Evolutionary conservation across 495 filamentous ascomycete species (phyloP), one percentile per base, ranked within the genome.

Genomic region (Thermothielavioides terrestris): DNA sequence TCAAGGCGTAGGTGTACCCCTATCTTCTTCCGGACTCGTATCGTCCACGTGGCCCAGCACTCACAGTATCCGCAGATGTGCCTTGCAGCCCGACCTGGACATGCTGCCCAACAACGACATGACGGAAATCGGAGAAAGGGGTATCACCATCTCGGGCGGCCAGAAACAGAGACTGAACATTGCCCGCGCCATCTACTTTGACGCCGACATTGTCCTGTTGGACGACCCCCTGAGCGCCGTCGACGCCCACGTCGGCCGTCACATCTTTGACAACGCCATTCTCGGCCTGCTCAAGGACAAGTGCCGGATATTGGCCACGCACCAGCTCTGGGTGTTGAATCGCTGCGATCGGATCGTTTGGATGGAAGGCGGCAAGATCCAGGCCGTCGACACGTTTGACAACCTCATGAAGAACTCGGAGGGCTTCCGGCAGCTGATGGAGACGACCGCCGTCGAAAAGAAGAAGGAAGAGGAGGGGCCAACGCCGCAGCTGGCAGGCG

Each of bases 251-350:
- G 87, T 91, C 44, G 92, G 91, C 11, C 82, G 86, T 14, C 91
- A 95, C 63, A 92, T 98, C 61, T 95, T 98, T 71, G 89, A 96
- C 60, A 82, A 94, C 49, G 92, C 89, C 30, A 96, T 98, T 40
- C 82, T 88, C 40, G 92, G 91, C 23, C 72, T 96, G 22, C 72
- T 98, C 42, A 86, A 86, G 56, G 78, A 91, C 66, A 94, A 95
- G 55, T 90, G 87, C 61, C 73, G 92, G 26, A 84, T 97, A 27
- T 74, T 98, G 30, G 92, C 91, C 4, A 98, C 92, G 0, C 92
- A 98, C 66, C 92, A 96, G 61, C 77, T 95, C 6, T 89, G 92
- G 69, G 90, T 97, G 21, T 77, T 96, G 14, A 85, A 78, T 55
- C 86, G 90, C 23, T 95, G 89, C 60, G 88, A 96, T 59, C 76